These are phyloP conservation scores for Kodamaea suecica DNA, from an alignment of 1,139 yeast species.

Conservation along the genomic window DNA sequence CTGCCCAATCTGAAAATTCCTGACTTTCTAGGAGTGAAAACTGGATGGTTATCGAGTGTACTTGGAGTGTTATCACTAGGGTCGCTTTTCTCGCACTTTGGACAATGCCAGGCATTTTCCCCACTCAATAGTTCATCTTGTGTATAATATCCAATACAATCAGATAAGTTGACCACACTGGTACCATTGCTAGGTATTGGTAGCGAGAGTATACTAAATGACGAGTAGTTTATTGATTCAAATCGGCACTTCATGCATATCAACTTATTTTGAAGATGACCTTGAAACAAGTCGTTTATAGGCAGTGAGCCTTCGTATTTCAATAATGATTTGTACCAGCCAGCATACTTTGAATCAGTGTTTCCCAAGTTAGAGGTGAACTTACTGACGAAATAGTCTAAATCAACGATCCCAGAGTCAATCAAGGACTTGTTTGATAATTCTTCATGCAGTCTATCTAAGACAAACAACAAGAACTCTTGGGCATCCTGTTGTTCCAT, in stretches of 20 bases:
- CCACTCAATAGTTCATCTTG: constrained; percentile 66
- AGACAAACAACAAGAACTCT: constrained; percentile 62
- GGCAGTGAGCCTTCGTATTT: constrained; percentile 64
- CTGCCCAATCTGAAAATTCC: constrained; percentile 38
- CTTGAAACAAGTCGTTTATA: constrained; percentile 60
- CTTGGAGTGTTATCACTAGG: constrained; percentile 5
- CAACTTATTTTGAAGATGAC: constrained; percentile 63
- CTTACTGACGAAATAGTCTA: constrained; percentile 27
- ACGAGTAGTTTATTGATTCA: constrained; percentile 55
- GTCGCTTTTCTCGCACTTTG: constrained; percentile 45
- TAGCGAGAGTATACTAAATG: constrained; percentile 61
- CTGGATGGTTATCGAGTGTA: constrained; percentile 37
- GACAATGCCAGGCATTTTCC: constrained; percentile 79
- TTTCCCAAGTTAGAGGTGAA: constrained; percentile 34
- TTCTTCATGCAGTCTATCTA: constrained; percentile 72
- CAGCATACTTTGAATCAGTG: constrained; percentile 44
- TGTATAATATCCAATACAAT: constrained; percentile 65
- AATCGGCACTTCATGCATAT: constrained; percentile 63
- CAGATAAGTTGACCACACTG: constrained; percentile 46
- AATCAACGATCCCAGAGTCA: constrained; percentile 14
- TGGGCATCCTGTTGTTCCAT: constrained; percentile 78
- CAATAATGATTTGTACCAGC: constrained; percentile 55
- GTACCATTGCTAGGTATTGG: constrained; percentile 51
- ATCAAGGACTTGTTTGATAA: constrained; percentile 33
- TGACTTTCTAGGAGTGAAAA: constrained; percentile 29